These are phyloP conservation scores for Candida tibetensis DNA, from an alignment of 805 yeast species.

Conservation along the genomic window DNA sequence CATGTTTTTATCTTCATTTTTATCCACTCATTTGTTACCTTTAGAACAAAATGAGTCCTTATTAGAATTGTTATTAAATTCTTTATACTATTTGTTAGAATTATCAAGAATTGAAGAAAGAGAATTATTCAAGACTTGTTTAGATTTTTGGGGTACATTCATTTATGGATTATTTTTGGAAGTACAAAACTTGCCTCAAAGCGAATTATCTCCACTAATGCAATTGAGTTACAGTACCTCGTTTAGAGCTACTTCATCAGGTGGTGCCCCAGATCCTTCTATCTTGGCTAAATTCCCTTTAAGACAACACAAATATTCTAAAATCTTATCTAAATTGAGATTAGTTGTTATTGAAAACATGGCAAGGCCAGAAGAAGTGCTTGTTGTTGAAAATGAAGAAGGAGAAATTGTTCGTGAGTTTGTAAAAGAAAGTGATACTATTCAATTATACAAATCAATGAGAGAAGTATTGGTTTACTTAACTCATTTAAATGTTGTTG, in stretches of 20 bases:
- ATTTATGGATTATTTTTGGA: constrained; percentile 83
- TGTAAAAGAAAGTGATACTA: constrained; percentile 95
- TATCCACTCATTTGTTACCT: constrained; percentile 66
- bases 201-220: constrained; percentile 71
- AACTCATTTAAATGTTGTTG: constrained; percentile 92
- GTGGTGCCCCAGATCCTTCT: constrained; percentile 87
- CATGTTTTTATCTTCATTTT: constrained; percentile 82
- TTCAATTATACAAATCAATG: constrained; percentile 91
- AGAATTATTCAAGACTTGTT: constrained; percentile 90
- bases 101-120: constrained; percentile 91
- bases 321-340: constrained; percentile 77
- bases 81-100: constrained; percentile 79
- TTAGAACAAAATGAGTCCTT: constrained; percentile 54
- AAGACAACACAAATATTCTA: constrained; percentile 81
- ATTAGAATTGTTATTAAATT: constrained; percentile 59
- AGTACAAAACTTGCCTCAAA: constrained; percentile 73
- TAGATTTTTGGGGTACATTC: constrained; percentile 90
- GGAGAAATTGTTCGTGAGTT: constrained; percentile 98
- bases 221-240: constrained; percentile 53
- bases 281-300: constrained; percentile 73
- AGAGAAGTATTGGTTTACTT: constrained; percentile 92
- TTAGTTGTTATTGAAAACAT: constrained; percentile 93
- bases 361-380: constrained; percentile 98
- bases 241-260: constrained; percentile 41
- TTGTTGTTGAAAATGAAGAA: constrained; percentile 96